Evolutionary conservation across 257 asterid species (phyloP), one percentile per base, ranked within the genome.

Genomic region (Solanum chmielewskii): DNA sequence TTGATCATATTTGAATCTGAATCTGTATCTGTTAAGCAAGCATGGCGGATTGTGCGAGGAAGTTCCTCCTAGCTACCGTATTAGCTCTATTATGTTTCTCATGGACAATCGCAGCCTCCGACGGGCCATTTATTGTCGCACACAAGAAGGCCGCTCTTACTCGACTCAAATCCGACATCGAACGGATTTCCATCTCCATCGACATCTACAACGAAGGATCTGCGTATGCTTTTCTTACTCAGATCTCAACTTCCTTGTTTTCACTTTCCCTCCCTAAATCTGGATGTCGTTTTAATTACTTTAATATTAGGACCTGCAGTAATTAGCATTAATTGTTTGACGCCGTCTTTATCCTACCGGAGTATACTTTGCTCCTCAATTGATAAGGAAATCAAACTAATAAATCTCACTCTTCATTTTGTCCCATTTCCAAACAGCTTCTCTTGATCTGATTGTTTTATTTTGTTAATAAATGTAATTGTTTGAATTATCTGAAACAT

Each of bases 141-240:
- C 98, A 95, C 87, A 96, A 96, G 94, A 96, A 96, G 92, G 97
- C 95, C 66, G 77, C 93, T 15, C 92, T 95, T 86, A 93, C 94
- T 49, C 90, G 94, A 89, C 94, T 96, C 91, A 93, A 95, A 44
- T 87, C 97, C 85, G 96, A 95, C 90, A 85, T 91, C 74, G 99
- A 96, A 78, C 98, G 97, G 2, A 91, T 96, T 68, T 90, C 95
- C 73, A 95, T 96, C 89, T 89, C 96, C 66, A 90, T 96, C 85
- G 94, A 96, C 85, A 87, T 96, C 89, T 95, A 93, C 94, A 96
- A 95, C 86, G 93, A 94, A 90, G 99, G 99, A 95, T 94, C 89
- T 87, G 91, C 97, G 99, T 96, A 94, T 74, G 94, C 78, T 47
- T 52, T 52, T 52, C 41, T 71, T 66, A 69, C 52, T 84, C 87